Evolutionary conservation across 2,329 filamentous ascomycete species (phyloP), one percentile per base, ranked within the genome.

Genomic region (Berkeleyomyces basicola): DNA sequence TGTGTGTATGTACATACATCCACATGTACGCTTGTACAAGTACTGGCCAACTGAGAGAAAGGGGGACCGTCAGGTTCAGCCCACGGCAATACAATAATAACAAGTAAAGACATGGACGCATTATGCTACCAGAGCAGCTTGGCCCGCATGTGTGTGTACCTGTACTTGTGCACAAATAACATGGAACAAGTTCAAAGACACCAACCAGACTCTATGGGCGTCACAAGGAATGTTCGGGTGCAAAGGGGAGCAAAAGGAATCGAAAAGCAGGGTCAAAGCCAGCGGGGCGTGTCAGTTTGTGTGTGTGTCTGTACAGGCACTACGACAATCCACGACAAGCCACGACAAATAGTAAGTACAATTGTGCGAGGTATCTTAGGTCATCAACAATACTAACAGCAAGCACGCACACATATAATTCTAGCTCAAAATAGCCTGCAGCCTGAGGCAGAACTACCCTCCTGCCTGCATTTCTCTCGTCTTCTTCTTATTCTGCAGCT

Each of bases 161-260:
- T 51, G 47, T 31, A 51, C 11, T 51, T 51, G 46, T 57, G 44
- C 58, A 46, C 42, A 59, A 55, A 55, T 31, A 37, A 55, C 11
- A 55, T 55, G 51, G 51, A 55, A 55, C 51, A 55, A n/a, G 51
- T 55, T 59, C 31, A 47, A 59, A 59, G 31, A 46, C 58, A 59
- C 4, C 42, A 44, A n/a, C 9, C 43, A 46, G 43, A 58, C 39
- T 42, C 14, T 39, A 11, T 42, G 10, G 44, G 58, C 58, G 44
- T 59, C 58, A 59, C 58, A 59, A 59, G 58, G 43, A 59, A 46
- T 59, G 39, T 37, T 47, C 58, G 43, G 58, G 58, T 59, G 43
- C 43, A 46, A 59, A 59, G 44, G 51, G 51, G 51, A 55, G 39
- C 33, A 14, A 55, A 55, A 39, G 51, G 51, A 55, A 55, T 55